phyloP scores from a whole-genome alignment of 2,329 filamentous ascomycete species.

The Aspergillus sp. region DNA sequence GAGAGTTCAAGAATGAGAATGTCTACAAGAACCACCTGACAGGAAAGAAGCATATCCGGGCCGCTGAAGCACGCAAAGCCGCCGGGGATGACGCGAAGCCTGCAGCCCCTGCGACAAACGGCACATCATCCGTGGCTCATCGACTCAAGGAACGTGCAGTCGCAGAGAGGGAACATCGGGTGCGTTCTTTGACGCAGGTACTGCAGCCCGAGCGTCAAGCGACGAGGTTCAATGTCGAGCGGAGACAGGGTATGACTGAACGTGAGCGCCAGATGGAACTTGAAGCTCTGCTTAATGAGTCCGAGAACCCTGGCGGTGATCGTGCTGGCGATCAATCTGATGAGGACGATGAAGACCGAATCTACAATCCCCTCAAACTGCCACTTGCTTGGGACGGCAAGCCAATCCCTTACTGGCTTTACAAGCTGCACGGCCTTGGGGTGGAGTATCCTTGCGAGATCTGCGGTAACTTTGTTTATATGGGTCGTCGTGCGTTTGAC shows the following conservation, averaged over 20 bases:
- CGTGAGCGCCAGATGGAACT: constrained; percentile 92
- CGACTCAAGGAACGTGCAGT: constrained; percentile 85
- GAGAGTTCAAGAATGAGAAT: constrained; percentile 93
- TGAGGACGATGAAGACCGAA: constrained; percentile 77
- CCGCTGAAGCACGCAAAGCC: constrained; percentile 65
- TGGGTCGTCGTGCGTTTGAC: constrained; percentile 92
- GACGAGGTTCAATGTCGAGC: constrained; percentile 91
- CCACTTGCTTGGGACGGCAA: constrained; percentile 98
- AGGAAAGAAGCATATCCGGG: constrained; percentile 91
- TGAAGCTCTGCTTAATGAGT: constrained; percentile 75
- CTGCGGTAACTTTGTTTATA: constrained; percentile 98
- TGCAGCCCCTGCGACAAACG: constrained; percentile 24
- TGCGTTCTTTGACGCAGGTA: constrained; percentile 75
- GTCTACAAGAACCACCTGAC: constrained; percentile 87
- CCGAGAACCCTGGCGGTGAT: constrained; percentile 42
- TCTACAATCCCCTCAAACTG: constrained; percentile 96
- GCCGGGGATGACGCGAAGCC: constrained; percentile 36
- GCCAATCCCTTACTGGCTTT: constrained; percentile 98
- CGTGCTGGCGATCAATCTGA: constrained; percentile 64
- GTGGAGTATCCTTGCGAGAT: constrained; percentile 96
- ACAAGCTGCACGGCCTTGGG: constrained; percentile 91
- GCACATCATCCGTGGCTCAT: constrained; percentile 30
- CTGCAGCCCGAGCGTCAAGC: constrained; percentile 88
- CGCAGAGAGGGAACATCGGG: constrained; percentile 81
- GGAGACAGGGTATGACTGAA: constrained; percentile 96